Percentiles rank a stretch among this genome's conserved stretches.
Evolutionary conservation across 2,329 filamentous ascomycete genomes (phyloP).

Genomic region (Fusarium nodosum): DNA sequence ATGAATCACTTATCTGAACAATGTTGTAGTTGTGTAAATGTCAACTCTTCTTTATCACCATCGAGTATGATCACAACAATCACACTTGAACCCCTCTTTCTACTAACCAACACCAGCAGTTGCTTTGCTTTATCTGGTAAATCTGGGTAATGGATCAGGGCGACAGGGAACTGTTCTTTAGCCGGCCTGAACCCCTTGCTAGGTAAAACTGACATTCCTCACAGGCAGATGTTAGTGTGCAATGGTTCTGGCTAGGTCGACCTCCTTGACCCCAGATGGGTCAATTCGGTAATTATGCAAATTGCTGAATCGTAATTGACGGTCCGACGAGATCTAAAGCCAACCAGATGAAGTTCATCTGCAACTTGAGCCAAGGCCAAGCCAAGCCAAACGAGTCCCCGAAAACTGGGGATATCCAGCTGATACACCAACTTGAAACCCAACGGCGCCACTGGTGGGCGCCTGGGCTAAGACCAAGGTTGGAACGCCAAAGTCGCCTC

Average conservation of each 20-base stretch:
- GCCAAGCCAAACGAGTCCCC: conserved; percentile 12
- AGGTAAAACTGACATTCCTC: conserved; percentile 17
- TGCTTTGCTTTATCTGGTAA: conserved; percentile 15
- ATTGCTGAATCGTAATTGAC: conserved; percentile 14
- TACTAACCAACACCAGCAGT: not conserved
- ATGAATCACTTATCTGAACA: conserved; percentile 12
- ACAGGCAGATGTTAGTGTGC: conserved; percentile 17
- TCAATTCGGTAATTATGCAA: not conserved
- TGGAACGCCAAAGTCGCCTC: conserved; percentile 35
- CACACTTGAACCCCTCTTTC: not conserved
- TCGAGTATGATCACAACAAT: conserved; percentile 4
- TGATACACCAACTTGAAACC: conserved; percentile 39
- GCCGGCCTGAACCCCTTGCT: conserved; percentile 34
- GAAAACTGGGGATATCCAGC: conserved; percentile 31
- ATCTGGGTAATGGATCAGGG: conserved; percentile 16
- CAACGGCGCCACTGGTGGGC: conserved; percentile 31
- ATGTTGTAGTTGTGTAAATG: conserved; percentile 1
- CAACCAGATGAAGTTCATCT: conserved; percentile 9
- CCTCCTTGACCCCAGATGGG: conserved; percentile 7
- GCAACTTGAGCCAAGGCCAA: conserved; percentile 22
- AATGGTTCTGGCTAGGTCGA: conserved; percentile 3
- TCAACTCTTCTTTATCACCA: not conserved
- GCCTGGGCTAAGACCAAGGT: conserved; percentile 20
- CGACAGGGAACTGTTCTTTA: conserved; percentile 38
- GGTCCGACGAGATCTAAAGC: conserved; percentile 3